A percentile compares a stretch with the other conserved stretches of the same genome.
Conservation (phyloP, 495 filamentous ascomycete genomes). For the Annulohypoxylon moriforme region DNA sequence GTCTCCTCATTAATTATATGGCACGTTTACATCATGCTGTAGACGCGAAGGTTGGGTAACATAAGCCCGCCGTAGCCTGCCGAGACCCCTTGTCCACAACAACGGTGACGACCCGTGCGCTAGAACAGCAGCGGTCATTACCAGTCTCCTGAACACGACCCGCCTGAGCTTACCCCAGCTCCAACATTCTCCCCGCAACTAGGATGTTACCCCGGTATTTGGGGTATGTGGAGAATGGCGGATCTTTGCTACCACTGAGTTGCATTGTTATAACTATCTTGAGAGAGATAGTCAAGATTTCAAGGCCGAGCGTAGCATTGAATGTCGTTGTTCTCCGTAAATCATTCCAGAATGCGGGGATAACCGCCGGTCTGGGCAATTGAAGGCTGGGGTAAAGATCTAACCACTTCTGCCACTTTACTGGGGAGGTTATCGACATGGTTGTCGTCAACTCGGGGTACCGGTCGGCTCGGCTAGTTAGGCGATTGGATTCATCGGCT, state of each 20-base stretch:
- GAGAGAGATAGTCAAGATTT: background rate
- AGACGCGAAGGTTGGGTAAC: background rate
- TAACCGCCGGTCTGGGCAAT: background rate
- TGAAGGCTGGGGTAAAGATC: background rate
- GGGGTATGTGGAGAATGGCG: background rate
- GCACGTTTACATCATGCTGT: background rate
- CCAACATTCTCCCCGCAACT: background rate
- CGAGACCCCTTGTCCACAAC: background rate
- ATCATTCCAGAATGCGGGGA: background rate
- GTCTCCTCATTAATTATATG: background rate
- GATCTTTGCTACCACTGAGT: background rate
- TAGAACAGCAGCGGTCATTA: background rate
- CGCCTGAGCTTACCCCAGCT: background rate
- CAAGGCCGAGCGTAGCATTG: background rate
- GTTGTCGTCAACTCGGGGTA: background rate
- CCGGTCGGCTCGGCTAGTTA: conserved; percentile 4
- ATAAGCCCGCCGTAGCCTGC: background rate
- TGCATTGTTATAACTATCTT: background rate
- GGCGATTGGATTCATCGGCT: background rate
- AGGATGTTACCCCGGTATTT: background rate
- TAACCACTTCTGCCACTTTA: background rate
- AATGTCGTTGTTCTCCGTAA: background rate
- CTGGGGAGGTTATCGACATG: background rate
- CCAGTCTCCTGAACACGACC: background rate
- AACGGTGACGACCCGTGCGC: background rate